These are phyloP conservation scores for Puccinia hordei DNA, from an alignment of 1,284 basidiomycete genomes.

Conservation along the genomic window DNA sequence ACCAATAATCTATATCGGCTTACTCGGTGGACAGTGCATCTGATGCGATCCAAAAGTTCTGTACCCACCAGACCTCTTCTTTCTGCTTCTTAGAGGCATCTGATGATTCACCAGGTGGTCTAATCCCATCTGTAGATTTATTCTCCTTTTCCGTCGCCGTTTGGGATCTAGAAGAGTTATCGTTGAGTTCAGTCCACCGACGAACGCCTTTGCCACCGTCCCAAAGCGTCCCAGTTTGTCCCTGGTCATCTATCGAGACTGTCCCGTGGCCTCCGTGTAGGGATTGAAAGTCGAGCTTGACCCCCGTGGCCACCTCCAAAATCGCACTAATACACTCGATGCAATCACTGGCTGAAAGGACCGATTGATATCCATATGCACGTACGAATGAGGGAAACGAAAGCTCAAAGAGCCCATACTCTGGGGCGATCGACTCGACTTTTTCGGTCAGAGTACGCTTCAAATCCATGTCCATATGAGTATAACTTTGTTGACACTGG, in stretches of 20 bases:
- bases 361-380: conserved; percentile 81
- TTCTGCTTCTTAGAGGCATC: conserved; percentile 58
- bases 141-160: conserved; percentile 45
- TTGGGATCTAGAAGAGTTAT: conserved; percentile 1
- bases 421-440: conserved; percentile 85
- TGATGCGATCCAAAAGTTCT: conserved; percentile 90
- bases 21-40: conserved; percentile 80
- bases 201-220: conserved; percentile 55
- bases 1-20: conserved; percentile 59
- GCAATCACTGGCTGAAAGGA: conserved; percentile 86
- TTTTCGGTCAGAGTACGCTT: conserved; percentile 79
- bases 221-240: conserved; percentile 52
- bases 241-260: conserved; percentile 17
- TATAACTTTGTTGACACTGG: conserved; percentile 88
- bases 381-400: conserved; percentile 90
- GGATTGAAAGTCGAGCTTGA: conserved; percentile 76
- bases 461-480: conserved; percentile 94
- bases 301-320: conserved; percentile 84
- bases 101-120: conserved; percentile 36
- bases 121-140: conserved; percentile 57
- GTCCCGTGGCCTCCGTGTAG: conserved; percentile 44
- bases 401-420: conserved; percentile 93
- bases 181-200: conserved; percentile 54
- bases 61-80: conserved; percentile 75
- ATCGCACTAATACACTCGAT: conserved; percentile 87